These are phyloP conservation scores for Aspergillus nidulans DNA, from an alignment of 495 filamentous ascomycete species.

Conservation along the genomic window DNA sequence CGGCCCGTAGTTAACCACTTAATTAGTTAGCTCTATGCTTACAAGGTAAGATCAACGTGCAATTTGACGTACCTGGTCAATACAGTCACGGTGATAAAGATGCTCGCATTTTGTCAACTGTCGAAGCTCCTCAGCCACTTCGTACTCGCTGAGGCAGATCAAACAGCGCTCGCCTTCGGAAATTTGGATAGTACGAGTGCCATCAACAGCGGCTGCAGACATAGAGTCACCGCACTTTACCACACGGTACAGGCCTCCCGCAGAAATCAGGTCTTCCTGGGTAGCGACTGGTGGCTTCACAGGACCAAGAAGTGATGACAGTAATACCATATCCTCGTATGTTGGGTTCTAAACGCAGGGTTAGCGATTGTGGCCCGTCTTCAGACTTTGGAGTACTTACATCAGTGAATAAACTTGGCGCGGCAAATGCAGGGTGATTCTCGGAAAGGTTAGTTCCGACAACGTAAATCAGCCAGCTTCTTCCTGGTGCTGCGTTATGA, in stretches of 20 bases:
- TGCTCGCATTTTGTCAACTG: constrained; percentile 64
- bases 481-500: constrained; percentile 41
- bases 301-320: constrained; percentile 67
- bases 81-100: constrained; percentile 69
- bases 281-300: constrained; percentile 71
- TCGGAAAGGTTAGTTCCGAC: constrained; percentile 72
- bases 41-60: background rate
- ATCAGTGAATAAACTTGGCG: constrained; percentile 73
- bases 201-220: constrained; percentile 48
- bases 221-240: constrained; percentile 43
- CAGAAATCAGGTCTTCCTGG: constrained; percentile 60
- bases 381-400: constrained; percentile 31
- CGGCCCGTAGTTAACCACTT: constrained; percentile 77
- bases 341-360: constrained; percentile 54
- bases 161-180: constrained; percentile 60
- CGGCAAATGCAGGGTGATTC: constrained; percentile 71
- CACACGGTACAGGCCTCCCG: constrained; percentile 55
- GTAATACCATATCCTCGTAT: constrained; percentile 74
- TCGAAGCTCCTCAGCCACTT: constrained; percentile 58
- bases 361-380: background rate
- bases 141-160: constrained; percentile 70
- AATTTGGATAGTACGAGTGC: constrained; percentile 44
- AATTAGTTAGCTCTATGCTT: constrained; percentile 11
- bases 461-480: constrained; percentile 78
- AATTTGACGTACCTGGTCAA: constrained; percentile 60